Percentiles rank a stretch among this genome's conserved stretches.
Evolutionary conservation across 2,329 filamentous ascomycete species (phyloP).

Genomic region (Calonectria multiphialidica): DNA sequence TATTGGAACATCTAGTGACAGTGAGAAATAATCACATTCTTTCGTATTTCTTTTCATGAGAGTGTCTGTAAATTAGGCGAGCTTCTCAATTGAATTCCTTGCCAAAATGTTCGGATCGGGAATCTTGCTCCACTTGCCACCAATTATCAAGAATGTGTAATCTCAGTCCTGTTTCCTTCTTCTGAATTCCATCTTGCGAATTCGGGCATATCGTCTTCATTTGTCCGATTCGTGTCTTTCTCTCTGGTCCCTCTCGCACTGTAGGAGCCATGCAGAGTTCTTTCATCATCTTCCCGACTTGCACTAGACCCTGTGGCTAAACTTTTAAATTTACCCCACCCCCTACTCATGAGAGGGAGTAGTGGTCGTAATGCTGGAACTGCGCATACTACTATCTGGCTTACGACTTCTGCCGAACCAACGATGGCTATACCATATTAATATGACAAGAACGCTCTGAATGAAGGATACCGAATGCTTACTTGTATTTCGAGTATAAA

Average conservation of each 20-base stretch:
- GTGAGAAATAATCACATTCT: too few species aligned
- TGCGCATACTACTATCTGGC: not conserved
- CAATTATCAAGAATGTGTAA: too few species aligned
- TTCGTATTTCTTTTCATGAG: too few species aligned
- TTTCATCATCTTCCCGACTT: not conserved
- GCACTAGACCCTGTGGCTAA: not conserved
- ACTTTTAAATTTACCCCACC: not conserved
- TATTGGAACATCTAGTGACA: too few species aligned
- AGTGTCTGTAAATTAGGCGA: too few species aligned
- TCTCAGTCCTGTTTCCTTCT: not conserved
- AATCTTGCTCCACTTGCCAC: too few species aligned
- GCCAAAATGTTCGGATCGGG: too few species aligned
- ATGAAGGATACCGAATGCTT: not conserved
- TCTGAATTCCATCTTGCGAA: not conserved
- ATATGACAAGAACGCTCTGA: not conserved
- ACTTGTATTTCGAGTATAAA: not conserved
- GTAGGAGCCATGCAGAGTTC: not conserved
- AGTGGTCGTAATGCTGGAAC: not conserved
- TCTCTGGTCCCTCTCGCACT: not conserved
- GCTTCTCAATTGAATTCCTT: too few species aligned
- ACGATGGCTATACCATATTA: not conserved
- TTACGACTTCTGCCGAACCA: not conserved
- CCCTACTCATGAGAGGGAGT: not conserved
- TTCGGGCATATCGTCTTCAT: not conserved
- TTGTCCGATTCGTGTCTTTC: not conserved